A percentile compares a stretch with the other conserved stretches of the same genome.
phyloP scores from a whole-genome alignment of 768 basidiomycete genomes.

The Hypsizygus marmoreus region DNA sequence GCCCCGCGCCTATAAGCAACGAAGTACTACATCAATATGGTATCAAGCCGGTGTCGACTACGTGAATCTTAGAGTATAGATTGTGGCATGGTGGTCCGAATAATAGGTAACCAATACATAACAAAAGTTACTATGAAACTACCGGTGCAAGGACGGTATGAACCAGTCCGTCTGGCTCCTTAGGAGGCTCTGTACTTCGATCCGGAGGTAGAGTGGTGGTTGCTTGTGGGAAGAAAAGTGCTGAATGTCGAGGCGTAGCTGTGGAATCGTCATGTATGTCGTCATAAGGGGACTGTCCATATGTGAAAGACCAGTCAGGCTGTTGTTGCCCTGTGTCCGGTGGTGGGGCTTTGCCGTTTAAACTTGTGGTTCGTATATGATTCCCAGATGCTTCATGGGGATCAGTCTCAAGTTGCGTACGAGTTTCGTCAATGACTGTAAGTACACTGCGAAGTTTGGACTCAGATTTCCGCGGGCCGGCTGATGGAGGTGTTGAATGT shows the following conservation, averaged over 20 bases:
- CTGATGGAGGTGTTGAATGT: constrained; percentile 51
- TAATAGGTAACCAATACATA: constrained; percentile 22
- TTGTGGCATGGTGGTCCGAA: constrained; percentile 11
- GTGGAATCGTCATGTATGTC: constrained; percentile 35
- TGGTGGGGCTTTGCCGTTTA: constrained; percentile 23
- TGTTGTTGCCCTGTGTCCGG: constrained; percentile 31
- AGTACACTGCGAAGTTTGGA: constrained; percentile 75
- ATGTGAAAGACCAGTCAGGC: constrained; percentile 41
- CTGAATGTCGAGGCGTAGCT: constrained; percentile 50
- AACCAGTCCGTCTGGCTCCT: constrained; percentile 26
- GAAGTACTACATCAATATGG: constrained; percentile 66
- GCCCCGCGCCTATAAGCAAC: constrained; percentile 64
- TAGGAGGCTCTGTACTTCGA: constrained; percentile 14
- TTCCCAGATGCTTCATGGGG: constrained; percentile 16
- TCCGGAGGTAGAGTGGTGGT: constrained; percentile 22
- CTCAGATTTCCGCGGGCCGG: constrained; percentile 50
- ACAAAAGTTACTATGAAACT: constrained; percentile 18
- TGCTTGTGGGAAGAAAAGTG: constrained; percentile 25
- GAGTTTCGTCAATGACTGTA: constrained; percentile 69
- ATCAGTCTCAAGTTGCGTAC: constrained; percentile 32
- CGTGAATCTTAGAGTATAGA: constrained; percentile 17
- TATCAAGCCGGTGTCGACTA: constrained; percentile 39
- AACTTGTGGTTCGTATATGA: constrained; percentile 22
- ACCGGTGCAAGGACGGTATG: constrained; percentile 11
- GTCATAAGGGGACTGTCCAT: constrained; percentile 39